phyloP scores from a whole-genome alignment of 2,329 filamentous ascomycete species.

The Stagonosporopsis tanaceti region DNA sequence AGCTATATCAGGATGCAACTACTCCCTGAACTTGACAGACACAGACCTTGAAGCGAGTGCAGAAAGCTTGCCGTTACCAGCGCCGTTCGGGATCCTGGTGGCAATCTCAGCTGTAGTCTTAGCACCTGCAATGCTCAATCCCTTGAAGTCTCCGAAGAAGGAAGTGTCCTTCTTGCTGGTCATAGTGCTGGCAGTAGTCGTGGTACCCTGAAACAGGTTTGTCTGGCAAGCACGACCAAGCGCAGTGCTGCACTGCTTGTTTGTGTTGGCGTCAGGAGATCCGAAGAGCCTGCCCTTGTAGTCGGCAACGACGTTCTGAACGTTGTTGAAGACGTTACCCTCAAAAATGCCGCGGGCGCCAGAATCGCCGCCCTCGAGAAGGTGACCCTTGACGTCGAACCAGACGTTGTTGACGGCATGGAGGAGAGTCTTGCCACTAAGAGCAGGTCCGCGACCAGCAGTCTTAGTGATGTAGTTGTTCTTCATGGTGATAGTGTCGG shows the following conservation, averaged over 20 bases:
- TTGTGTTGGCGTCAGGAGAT: conserved; percentile 17
- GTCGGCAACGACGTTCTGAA: conserved; percentile 18
- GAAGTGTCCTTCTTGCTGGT: conserved; percentile 17
- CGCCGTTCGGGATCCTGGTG: conserved; percentile 6
- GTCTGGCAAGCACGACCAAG: conserved; percentile 16
- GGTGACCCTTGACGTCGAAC: conserved; percentile 23
- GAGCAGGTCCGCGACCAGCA: conserved; percentile 22
- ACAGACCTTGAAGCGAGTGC: conserved; percentile 14
- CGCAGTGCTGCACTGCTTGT: conserved; percentile 22
- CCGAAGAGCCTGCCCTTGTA: conserved; percentile 20
- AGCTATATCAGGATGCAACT: background rate
- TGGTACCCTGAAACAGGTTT: conserved; percentile 22
- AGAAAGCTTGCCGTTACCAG: conserved; percentile 18
- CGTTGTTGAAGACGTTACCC: conserved; percentile 26
- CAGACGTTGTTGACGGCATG: conserved; percentile 31
- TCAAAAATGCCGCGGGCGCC: conserved; percentile 23
- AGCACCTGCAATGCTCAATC: conserved; percentile 5
- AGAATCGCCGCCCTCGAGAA: conserved; percentile 22
- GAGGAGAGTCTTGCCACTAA: conserved; percentile 25
- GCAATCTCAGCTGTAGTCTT: conserved; percentile 10
- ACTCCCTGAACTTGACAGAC: conserved; percentile 14
- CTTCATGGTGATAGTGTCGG: conserved; percentile 29
- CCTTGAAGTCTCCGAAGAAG: conserved; percentile 19
- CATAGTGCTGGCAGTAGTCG: conserved; percentile 7
- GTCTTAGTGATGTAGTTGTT: conserved; percentile 29